Conservation (phyloP, 2,329 filamentous ascomycete genomes). For the Massarina eburnea region DNA sequence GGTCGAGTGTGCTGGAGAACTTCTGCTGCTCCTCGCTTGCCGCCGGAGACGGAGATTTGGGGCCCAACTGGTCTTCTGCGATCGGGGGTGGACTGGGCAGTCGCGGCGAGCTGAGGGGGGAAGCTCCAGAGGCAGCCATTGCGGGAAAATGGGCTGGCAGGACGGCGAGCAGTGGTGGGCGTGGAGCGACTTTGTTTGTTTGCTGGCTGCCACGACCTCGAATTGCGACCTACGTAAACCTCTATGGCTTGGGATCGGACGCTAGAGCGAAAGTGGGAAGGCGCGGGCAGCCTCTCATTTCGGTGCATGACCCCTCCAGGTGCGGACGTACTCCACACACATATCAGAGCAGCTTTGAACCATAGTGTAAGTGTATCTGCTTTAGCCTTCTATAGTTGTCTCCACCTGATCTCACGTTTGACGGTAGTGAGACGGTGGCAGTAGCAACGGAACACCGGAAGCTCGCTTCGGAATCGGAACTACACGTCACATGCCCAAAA, state of each 20-base stretch:
- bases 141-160: constrained; percentile 4
- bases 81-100: constrained; percentile 93
- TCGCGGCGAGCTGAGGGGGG: constrained; percentile 77
- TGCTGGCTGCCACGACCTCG: neutral
- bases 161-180: neutral
- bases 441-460: constrained; percentile 6
- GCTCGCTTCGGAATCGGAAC: constrained; percentile 7
- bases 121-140: constrained; percentile 43
- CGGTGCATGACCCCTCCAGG: too few relatives aligned
- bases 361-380: neutral
- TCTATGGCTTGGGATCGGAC: too few relatives aligned
- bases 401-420: neutral
- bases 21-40: constrained; percentile 60
- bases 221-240: too few relatives aligned
- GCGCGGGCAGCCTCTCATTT: neutral
- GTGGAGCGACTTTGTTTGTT: constrained; percentile 3
- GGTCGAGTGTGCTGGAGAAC: constrained; percentile 61
- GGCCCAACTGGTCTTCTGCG: constrained; percentile 88
- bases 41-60: constrained; percentile 70
- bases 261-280: neutral
- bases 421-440: too few relatives aligned
- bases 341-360: too few relatives aligned
- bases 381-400: neutral
- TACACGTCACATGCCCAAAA: neutral
- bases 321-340: too few relatives aligned